A percentile compares a stretch with the other conserved stretches of the same genome.
Conservation (phyloP, 805 yeast species). For the Yamadazyma takamatsuzukensis region DNA sequence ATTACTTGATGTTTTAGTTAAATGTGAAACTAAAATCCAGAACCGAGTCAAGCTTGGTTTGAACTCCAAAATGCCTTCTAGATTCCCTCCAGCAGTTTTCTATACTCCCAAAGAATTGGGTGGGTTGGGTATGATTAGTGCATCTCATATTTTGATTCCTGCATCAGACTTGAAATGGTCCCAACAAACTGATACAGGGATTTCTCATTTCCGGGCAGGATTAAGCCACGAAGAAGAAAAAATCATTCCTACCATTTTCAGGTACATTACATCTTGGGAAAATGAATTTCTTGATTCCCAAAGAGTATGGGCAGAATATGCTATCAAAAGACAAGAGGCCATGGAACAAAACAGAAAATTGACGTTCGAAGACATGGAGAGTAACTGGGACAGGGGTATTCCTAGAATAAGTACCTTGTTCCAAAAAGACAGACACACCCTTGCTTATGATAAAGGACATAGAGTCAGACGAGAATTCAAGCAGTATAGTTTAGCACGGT, state of each 20-base stretch:
- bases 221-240: constrained; percentile 80
- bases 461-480: constrained; percentile 77
- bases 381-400: constrained; percentile 93
- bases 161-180: constrained; percentile 91
- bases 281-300: constrained; percentile 92
- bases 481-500: constrained; percentile 65
- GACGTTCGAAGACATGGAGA: constrained; percentile 91
- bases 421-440: constrained; percentile 90
- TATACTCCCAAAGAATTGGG: constrained; percentile 97
- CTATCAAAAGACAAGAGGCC: constrained; percentile 85
- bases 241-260: constrained; percentile 86
- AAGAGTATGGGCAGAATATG: constrained; percentile 97
- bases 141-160: constrained; percentile 92
- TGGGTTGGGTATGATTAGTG: constrained; percentile 96
- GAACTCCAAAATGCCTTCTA: constrained; percentile 96
- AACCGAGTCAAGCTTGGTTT: constrained; percentile 91
- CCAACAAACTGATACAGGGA: constrained; percentile 88
- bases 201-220: constrained; percentile 91
- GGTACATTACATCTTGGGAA: constrained; percentile 95
- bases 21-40: constrained; percentile 89
- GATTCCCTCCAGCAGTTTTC: constrained; percentile 98
- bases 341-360: constrained; percentile 77
- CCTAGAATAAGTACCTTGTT: constrained; percentile 94
- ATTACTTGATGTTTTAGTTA: constrained; percentile 76
- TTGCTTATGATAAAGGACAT: constrained; percentile 94